phyloP scores from a whole-genome alignment of 306 rosid genomes.

The Neltuma alba region DNA sequence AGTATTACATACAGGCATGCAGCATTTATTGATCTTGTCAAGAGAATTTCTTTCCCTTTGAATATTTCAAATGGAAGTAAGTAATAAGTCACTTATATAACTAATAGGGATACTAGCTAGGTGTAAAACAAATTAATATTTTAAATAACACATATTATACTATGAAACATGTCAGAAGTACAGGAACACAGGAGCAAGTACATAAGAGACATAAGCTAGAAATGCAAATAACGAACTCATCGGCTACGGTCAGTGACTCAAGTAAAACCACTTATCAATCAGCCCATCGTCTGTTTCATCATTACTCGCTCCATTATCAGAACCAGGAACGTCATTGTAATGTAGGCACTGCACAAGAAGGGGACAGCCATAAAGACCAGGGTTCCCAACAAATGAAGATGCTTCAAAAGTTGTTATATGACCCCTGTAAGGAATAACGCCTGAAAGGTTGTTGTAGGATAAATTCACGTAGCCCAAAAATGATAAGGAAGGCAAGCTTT shows the following conservation, averaged over 20 bases:
- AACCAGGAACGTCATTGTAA: background rate
- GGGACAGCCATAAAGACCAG: constrained; percentile 50
- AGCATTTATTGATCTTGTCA: too few relatives aligned
- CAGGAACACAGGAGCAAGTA: too few relatives aligned
- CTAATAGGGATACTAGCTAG: too few relatives aligned
- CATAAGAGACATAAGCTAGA: background rate
- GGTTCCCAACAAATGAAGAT: constrained; percentile 43
- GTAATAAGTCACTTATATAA: too few relatives aligned
- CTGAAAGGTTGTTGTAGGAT: constrained; percentile 41
- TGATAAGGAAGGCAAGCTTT: constrained; percentile 40
- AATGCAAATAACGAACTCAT: background rate
- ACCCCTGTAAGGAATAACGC: constrained; percentile 44
- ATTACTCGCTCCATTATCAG: background rate
- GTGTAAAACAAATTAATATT: too few relatives aligned
- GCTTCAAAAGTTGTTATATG: constrained; percentile 46
- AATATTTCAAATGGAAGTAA: too few relatives aligned
- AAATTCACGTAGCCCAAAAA: constrained; percentile 45
- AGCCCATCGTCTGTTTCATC: constrained; percentile 16
- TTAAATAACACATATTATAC: too few relatives aligned
- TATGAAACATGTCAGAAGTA: too few relatives aligned
- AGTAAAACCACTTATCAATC: constrained; percentile 49
- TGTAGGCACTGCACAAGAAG: constrained; percentile 36
- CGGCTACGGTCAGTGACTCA: constrained; percentile 10
- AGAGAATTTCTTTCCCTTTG: too few relatives aligned
- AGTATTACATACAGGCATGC: too few relatives aligned